Conservation (phyloP, 2,329 filamentous ascomycete species). For the Penicillium expansum region DNA sequence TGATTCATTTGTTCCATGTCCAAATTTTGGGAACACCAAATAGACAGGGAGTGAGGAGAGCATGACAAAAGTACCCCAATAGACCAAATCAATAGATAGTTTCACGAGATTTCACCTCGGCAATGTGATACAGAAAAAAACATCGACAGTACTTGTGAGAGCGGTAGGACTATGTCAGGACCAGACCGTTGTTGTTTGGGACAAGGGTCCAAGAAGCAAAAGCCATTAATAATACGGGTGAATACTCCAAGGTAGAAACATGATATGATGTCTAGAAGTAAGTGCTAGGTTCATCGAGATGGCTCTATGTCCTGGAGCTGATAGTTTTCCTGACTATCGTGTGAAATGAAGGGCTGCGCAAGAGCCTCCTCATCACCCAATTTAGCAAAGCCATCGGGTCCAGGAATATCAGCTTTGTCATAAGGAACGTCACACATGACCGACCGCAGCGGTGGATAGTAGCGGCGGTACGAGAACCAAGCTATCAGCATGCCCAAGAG, state of each 20-base stretch:
- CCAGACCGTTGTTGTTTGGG: neutral
- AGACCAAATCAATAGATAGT: neutral
- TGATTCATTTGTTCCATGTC: neutral
- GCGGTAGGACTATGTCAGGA: neutral
- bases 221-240: neutral
- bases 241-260: neutral
- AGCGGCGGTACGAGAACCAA: constrained; percentile 59
- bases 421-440: constrained; percentile 54
- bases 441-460: constrained; percentile 56
- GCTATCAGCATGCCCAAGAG: constrained; percentile 55
- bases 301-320: constrained; percentile 22
- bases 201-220: neutral
- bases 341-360: constrained; percentile 13
- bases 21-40: neutral
- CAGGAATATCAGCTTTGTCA: constrained; percentile 26
- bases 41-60: neutral
- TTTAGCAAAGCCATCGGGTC: constrained; percentile 30
- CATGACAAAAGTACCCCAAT: neutral
- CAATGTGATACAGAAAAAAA: neutral
- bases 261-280: neutral
- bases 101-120: neutral
- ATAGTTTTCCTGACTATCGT: constrained; percentile 24
- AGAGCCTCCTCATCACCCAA: constrained; percentile 36
- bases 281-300: constrained; percentile 2
- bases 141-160: neutral